These are phyloP conservation scores for Phellopilus nigrolimitatus DNA, from an alignment of 1,284 basidiomycete genomes.

Conservation along the genomic window DNA sequence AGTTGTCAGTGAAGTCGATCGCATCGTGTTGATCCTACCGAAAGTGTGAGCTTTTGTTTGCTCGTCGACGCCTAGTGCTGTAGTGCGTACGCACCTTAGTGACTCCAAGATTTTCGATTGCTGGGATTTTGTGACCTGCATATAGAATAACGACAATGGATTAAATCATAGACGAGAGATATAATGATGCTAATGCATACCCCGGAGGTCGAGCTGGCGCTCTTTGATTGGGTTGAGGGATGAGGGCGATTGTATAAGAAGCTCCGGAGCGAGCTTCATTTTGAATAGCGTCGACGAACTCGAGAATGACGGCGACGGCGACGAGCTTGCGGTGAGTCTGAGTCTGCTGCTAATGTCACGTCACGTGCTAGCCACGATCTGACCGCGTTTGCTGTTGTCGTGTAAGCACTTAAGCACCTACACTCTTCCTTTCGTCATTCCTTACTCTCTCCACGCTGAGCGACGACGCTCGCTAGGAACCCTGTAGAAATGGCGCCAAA, in stretches of 20 bases:
- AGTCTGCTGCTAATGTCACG: conserved; percentile 35
- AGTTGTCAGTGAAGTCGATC: conserved; percentile 96
- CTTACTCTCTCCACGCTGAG: background rate
- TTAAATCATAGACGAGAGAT: conserved; percentile 30
- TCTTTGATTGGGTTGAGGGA: conserved; percentile 90
- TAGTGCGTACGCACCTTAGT: conserved; percentile 65
- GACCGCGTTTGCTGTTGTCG: conserved; percentile 6
- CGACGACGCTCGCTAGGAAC: background rate
- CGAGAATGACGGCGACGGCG: conserved; percentile 34
- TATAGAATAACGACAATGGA: conserved; percentile 12
- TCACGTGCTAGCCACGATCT: conserved; percentile 61
- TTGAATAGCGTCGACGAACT: conserved; percentile 21
- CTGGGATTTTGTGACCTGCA: conserved; percentile 91
- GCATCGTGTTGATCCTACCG: conserved; percentile 84
- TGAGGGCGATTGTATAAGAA: conserved; percentile 73
- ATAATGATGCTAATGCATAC: too few relatives aligned
- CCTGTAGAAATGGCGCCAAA: conserved; percentile 27
- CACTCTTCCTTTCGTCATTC: conserved; percentile 18
- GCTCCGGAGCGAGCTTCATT: conserved; percentile 93
- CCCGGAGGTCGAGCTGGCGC: conserved; percentile 91
- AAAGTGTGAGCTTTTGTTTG: conserved; percentile 3
- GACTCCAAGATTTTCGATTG: conserved; percentile 99
- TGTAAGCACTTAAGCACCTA: conserved; percentile 4
- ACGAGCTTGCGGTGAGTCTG: conserved; percentile 4
- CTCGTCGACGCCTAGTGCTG: background rate